These are phyloP conservation scores for Monilinia laxa DNA, from an alignment of 2,329 filamentous ascomycete genomes.

Conservation along the genomic window DNA sequence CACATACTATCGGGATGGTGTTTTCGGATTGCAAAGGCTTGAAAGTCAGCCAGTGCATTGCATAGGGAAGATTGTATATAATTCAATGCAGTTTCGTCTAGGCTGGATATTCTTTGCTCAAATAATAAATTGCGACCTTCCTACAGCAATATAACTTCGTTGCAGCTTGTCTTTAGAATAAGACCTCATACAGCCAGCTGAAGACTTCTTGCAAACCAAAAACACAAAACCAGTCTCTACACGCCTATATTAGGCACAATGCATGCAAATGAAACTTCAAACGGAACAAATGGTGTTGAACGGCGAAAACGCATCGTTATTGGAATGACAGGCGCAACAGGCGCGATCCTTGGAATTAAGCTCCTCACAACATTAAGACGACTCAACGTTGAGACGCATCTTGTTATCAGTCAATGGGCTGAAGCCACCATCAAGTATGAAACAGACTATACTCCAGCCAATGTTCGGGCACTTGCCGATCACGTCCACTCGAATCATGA, in stretches of 20 bases:
- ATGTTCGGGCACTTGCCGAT: conserved; percentile 44
- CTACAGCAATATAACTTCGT: background rate
- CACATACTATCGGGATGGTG: too few relatives aligned
- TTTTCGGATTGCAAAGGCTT: background rate
- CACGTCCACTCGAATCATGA: conserved; percentile 45
- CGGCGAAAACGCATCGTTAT: conserved; percentile 6
- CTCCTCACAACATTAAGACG: conserved; percentile 44
- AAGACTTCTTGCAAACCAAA: background rate
- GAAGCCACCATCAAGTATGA: conserved; percentile 50
- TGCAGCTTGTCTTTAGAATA: too few relatives aligned
- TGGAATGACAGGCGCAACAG: too few relatives aligned
- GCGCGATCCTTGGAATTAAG: conserved; percentile 43
- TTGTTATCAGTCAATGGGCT: conserved; percentile 51
- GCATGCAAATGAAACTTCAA: background rate
- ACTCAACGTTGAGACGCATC: conserved; percentile 49
- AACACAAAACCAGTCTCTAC: background rate
- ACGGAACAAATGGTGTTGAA: background rate
- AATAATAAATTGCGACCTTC: background rate
- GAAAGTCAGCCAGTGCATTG: background rate
- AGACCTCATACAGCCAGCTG: too few relatives aligned
- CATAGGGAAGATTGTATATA: background rate
- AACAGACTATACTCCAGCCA: conserved; percentile 43
- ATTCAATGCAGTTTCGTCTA: background rate
- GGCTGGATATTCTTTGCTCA: background rate
- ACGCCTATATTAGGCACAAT: background rate